Base-by-base conservation (phyloP, 306 rosid species). In the Senna siamea region DNA sequence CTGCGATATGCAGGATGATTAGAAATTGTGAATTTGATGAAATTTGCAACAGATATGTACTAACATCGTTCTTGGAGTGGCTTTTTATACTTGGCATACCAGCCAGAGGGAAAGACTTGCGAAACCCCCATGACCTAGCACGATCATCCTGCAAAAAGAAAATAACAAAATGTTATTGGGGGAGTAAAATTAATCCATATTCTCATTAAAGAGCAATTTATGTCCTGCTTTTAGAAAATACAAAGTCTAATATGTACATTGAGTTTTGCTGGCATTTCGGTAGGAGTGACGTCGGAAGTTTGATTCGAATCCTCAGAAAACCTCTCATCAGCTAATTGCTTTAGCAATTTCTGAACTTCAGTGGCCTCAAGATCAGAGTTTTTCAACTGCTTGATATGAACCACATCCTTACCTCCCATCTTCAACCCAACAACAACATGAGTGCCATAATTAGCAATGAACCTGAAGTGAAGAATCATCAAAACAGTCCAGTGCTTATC, bases 331-430 rank as follows among this genome's bases (percentile, higher is more conserved):
- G 96, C 97, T 79, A 85, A 78, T 69, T 88, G 84, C 85, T 91
- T 91, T 18, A 94, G 82, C 79, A 80, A 38, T 62, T 84, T 88
- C 87, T 89, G 97, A 74, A 94, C 80, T 46, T 94, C 97, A 23
- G 78, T 41, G 0, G 86, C 84, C 37, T 71, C 82, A 75, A 85
- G 67, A 56, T 78, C 84, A 64, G 98, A 94, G 19, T 69, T 83
- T 52, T 76, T 87, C 30, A 80, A 77, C 81, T 94, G 97, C 87
- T 85, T 94, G 70, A 89, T 66, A 78, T 85, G 92, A 78, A 91
- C 66, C 17, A 87, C 91, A 77, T 94, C 97, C 73, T 91, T 91
- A 14, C 98, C 98, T 67, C 98, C 98, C 98, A 94, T 91, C 87
- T 87, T 87, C 80, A 88, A 95, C 44, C 98, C 98, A 70, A 89